Evolutionary conservation across 176 grass and related monocot species (phyloP), one percentile per base, ranked within the genome.

Genomic region (Oryza brachyantha): DNA sequence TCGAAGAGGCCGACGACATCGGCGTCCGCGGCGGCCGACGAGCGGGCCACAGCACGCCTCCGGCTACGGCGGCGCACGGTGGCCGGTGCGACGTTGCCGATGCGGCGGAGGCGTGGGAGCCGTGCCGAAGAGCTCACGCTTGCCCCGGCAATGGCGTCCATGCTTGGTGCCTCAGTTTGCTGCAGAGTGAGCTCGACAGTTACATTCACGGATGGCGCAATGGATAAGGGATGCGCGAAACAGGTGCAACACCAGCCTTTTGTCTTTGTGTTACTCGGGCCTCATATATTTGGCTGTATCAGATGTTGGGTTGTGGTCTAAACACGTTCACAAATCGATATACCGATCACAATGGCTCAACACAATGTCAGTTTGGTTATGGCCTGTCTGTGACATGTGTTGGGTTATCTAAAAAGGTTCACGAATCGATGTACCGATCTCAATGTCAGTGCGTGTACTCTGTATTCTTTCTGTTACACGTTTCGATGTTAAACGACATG

Each of bases 1-100:
- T 86, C 82, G 71, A 93, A 85, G 72, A 92, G 86, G 29, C 64
- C 73, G 77, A 87, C 91, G 24, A 80, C 77, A 0, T 83, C 81
- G 65, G 76, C 81, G 32, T 77, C 81, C 26, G 62, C 55, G 14
- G 58, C 57, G 13, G 84, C 36, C 14, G 77, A 41, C 14, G 77
- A 41, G 74, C 91, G 83, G 26, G 78, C 10, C 10, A 86, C 61
- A 2, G 35, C 0, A 0, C 31, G 61, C 3, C 72, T 24, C 25
- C 26, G 66, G 50, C 5, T 6, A 12, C 5, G 42, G 3, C 58
- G 46, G 27, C 36, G 32, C 14, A 24, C 37, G 62, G 70, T 0
- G 4, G 65, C 42, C 10, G 64, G 10, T 0, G 57, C 19, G 55
- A 2, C 24, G 58, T 7, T 61, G 73, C 12, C 3, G 25, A 6